Conservation (phyloP, 2,329 filamentous ascomycete species). For the Apiospora arundinis region DNA sequence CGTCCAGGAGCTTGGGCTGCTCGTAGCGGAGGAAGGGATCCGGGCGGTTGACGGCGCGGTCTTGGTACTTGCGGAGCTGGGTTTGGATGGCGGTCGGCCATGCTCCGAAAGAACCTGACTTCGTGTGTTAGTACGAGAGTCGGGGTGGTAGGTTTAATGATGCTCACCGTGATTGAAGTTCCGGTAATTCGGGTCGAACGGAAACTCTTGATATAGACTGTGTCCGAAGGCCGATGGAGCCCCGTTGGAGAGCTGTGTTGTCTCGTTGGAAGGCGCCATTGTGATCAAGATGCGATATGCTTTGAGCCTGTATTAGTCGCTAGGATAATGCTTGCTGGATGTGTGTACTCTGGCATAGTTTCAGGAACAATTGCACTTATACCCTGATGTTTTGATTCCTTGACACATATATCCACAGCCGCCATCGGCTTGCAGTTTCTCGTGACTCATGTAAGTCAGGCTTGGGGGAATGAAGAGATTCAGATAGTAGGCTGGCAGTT, state of each 20-base stretch:
- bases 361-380: background rate
- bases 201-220: slow-evolving; percentile 67
- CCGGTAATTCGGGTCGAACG: slow-evolving; percentile 69
- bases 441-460: slow-evolving; percentile 5
- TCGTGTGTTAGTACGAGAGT: no score
- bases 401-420: no score
- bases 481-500: background rate
- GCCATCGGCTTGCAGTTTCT: background rate
- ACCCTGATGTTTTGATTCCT: background rate
- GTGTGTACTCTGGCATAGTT: background rate
- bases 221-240: slow-evolving; percentile 50
- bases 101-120: slow-evolving; percentile 77
- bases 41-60: slow-evolving; percentile 69
- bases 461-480: background rate
- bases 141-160: no score
- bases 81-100: slow-evolving; percentile 69
- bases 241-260: background rate
- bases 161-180: slow-evolving; percentile 79
- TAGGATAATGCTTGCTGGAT: background rate
- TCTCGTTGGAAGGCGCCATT: background rate
- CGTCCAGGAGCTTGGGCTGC: slow-evolving; percentile 67
- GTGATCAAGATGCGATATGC: background rate
- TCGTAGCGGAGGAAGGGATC: slow-evolving; percentile 79
- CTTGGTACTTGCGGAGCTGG: slow-evolving; percentile 69
- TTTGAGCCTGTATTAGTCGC: background rate